phyloP scores from a whole-genome alignment of 495 filamentous ascomycete genomes.

The Bacidia rubella region DNA sequence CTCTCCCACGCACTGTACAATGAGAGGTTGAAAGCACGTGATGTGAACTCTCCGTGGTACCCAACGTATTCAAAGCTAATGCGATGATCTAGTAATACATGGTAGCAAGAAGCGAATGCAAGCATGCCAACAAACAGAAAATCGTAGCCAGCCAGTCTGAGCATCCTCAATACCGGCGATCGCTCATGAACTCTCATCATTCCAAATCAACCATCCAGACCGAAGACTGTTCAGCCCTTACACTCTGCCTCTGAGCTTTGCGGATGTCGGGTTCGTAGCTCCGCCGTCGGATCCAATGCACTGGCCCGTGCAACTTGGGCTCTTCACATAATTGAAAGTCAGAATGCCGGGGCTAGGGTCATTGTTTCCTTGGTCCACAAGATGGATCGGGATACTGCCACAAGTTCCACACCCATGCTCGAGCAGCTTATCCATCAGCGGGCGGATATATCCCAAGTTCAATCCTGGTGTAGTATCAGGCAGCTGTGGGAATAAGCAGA shows the following conservation, averaged over 20 bases:
- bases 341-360: conserved; percentile 17
- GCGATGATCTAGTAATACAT: too few species aligned
- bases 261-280: conserved; percentile 13
- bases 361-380: conserved; percentile 16
- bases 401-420: conserved; percentile 16
- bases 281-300: conserved; percentile 16
- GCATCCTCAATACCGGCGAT: too few species aligned
- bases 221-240: background rate
- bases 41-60: too few species aligned
- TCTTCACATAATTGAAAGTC: conserved; percentile 20
- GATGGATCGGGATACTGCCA: conserved; percentile 19
- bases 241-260: background rate
- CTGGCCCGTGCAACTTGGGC: conserved; percentile 11
- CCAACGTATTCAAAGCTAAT: too few species aligned
- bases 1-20: too few species aligned
- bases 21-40: too few species aligned
- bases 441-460: conserved; percentile 1
- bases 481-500: conserved; percentile 11
- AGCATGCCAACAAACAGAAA: too few species aligned
- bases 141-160: too few species aligned
- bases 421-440: conserved; percentile 14
- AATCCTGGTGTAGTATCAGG: background rate
- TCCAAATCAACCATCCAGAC: too few species aligned
- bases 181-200: too few species aligned
- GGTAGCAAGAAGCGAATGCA: too few species aligned